phyloP scores from a whole-genome alignment of 768 basidiomycete species.

The Tylopilus intermedius region DNA sequence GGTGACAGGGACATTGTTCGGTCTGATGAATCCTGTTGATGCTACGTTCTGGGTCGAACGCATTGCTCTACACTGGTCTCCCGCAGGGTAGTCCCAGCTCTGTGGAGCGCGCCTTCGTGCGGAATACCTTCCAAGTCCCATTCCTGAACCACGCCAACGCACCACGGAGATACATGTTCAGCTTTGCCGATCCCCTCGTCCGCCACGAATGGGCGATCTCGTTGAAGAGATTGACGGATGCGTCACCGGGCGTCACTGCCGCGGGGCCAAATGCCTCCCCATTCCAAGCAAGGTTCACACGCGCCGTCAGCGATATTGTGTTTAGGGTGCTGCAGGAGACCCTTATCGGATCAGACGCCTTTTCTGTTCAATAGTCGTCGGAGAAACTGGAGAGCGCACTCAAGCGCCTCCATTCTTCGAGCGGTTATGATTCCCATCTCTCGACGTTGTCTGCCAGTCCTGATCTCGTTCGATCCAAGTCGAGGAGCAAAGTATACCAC shows the following conservation, averaged over 20 bases:
- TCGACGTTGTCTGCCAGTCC: slow-evolving; percentile 23
- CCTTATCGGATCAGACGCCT: slow-evolving; percentile 46
- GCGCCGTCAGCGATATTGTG: slow-evolving; percentile 69
- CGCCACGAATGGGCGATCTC: slow-evolving; percentile 70
- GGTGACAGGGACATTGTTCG: slow-evolving; percentile 78
- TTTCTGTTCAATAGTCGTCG: slow-evolving; percentile 18
- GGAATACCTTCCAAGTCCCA: slow-evolving; percentile 90
- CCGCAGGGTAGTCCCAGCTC: slow-evolving; percentile 72
- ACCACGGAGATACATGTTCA: slow-evolving; percentile 93
- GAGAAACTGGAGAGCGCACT: slow-evolving; percentile 32
- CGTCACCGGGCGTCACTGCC: slow-evolving; percentile 27
- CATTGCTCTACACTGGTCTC: slow-evolving; percentile 75
- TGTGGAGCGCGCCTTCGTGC: slow-evolving; percentile 93
- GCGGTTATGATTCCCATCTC: slow-evolving; percentile 20
- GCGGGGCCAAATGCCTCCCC: slow-evolving; percentile 31
- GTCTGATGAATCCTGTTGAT: slow-evolving; percentile 82
- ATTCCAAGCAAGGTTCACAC: slow-evolving; percentile 45
- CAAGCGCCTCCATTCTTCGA: slow-evolving; percentile 28
- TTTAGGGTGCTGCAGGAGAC: slow-evolving; percentile 84
- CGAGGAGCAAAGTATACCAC: slow-evolving; percentile 65
- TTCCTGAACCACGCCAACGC: slow-evolving; percentile 63
- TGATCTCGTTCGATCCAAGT: slow-evolving; percentile 60
- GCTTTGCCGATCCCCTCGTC: slow-evolving; percentile 73
- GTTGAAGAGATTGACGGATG: slow-evolving; percentile 63
- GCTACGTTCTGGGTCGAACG: slow-evolving; percentile 78